Percentiles rank a stretch among this genome's conserved stretches.
Conservation (phyloP, 352 stramenopile genomes). For the Blastocystis sp. region DNA sequence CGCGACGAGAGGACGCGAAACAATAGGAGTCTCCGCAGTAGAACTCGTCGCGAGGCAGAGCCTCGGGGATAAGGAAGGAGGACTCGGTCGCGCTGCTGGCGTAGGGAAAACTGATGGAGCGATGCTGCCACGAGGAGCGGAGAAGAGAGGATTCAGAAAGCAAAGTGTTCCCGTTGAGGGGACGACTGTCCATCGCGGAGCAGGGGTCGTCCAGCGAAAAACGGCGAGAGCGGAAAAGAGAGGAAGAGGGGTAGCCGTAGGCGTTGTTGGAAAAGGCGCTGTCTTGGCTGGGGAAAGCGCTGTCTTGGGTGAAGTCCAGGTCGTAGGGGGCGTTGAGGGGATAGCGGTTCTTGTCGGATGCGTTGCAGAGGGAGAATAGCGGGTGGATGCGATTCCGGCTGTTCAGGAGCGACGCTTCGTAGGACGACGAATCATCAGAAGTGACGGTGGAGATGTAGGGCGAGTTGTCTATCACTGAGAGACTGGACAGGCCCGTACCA, state of each 20-base stretch:
- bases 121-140: background rate
- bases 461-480: background rate
- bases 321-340: background rate
- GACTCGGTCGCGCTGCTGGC: no score
- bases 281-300: no score
- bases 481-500: background rate
- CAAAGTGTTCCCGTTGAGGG: background rate
- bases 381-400: background rate
- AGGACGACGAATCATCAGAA: background rate
- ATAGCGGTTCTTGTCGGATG: background rate
- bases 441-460: background rate
- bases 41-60: background rate
- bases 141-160: background rate
- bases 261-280: background rate
- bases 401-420: background rate
- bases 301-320: background rate
- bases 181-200: slow-evolving; percentile 13
- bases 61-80: no score
- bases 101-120: background rate
- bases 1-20: slow-evolving; percentile 4
- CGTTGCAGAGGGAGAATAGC: background rate
- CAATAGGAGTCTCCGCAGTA: slow-evolving; percentile 2
- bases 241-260: background rate
- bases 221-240: background rate
- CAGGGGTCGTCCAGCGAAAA: background rate